Evolutionary conservation across 1,284 basidiomycete species (phyloP), one percentile per base, ranked within the genome.

Genomic region (Puccinia coronata): DNA sequence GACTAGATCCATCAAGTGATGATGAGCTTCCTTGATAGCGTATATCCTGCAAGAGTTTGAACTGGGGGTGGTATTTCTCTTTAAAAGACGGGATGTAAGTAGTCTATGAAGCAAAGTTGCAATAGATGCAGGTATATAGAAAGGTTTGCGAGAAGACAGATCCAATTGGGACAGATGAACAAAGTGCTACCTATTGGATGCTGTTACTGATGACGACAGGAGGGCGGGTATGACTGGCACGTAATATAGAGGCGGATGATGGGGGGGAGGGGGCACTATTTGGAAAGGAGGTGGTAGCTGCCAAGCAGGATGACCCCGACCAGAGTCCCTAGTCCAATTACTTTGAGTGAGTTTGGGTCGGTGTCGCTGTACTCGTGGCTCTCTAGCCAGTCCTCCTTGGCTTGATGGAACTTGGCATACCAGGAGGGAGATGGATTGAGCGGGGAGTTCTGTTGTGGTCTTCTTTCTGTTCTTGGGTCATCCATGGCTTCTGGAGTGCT

Each of bases 301-400:
- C 69, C 47, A 28, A 71, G 28, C 6, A 71, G 43, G 34, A 71
- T 34, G 69, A 71, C 53, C 5, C 69, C 69, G n/a, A 71, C 51
- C 25, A 71, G n/a, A 28, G 69, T 71, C 34, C 69, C 51, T 11
- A 51, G 34, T 34, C 47, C 47, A 18, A 71, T 71, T 18, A 18
- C 69, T 36, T 31, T 36, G 69, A 53, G 25, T 4, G 51, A 34
- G 28, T 71, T 39, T 70, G 47, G 67, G n/a, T 70, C 67, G 31
- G 39, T 16, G 25, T 31, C 28, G 34, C 28, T 70, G 43, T 47
- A 51, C 41, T 70, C 25, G 16, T n/a, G 43, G 11, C n/a, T 70
- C 43, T 70, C 67, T 25, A 49, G 31, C 67, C 67, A 49, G 31
- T 49, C n/a, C 2, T 70, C 28, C 23, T 70, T 70, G 34, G 47